These are phyloP conservation scores for Sphagnum fallax DNA, from an alignment of 228 moss, liverwort and hornwort species.

Conservation along the genomic window DNA sequence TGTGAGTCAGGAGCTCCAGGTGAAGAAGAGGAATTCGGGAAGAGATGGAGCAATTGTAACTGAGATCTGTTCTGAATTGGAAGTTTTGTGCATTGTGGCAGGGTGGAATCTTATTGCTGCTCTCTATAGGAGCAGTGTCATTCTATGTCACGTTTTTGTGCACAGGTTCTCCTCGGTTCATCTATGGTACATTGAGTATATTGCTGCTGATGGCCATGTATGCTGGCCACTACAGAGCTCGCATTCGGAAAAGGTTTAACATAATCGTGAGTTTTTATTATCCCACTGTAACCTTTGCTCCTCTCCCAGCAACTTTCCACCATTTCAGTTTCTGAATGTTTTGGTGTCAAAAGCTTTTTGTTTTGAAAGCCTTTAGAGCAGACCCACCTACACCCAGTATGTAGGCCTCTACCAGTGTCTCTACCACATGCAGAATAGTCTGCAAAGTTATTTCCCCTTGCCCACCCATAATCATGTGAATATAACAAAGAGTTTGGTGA, in stretches of 20 bases:
- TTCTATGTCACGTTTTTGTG: slow-evolving; percentile 48
- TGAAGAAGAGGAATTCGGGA: no score
- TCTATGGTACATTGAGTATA: slow-evolving; percentile 39
- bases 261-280: slow-evolving; percentile 32
- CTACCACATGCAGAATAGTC: no score
- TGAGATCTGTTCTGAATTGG: no score
- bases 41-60: no score
- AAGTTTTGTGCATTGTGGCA: slow-evolving; percentile 7
- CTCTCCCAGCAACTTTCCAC: background rate
- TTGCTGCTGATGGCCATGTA: slow-evolving; percentile 42
- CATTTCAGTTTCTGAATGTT: background rate
- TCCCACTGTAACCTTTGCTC: background rate
- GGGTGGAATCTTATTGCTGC: slow-evolving; percentile 47
- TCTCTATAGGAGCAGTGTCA: slow-evolving; percentile 41
- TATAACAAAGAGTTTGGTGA: background rate
- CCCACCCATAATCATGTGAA: no score
- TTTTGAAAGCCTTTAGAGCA: no score
- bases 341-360: no score
- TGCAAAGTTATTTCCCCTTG: no score
- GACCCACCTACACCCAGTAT: no score
- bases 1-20: no score
- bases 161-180: slow-evolving; percentile 55
- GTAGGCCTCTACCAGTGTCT: no score
- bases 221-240: slow-evolving; percentile 49
- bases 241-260: slow-evolving; percentile 53